A percentile compares a stretch with the other conserved stretches of the same genome.
Conservation (phyloP, 2,329 filamentous ascomycete genomes). For the Monosporascus sp. region DNA sequence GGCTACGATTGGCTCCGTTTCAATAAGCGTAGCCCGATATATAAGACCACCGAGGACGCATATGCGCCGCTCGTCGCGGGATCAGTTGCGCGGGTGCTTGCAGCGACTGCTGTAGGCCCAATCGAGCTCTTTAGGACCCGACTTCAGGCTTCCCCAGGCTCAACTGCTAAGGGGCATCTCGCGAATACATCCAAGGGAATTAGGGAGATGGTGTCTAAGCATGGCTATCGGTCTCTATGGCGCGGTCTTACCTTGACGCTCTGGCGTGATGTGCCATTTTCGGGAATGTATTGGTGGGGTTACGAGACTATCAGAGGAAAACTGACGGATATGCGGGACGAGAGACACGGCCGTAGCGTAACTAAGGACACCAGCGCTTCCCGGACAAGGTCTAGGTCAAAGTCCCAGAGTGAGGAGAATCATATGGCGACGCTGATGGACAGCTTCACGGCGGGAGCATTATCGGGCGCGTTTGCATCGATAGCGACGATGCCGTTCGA, state of each 20-base stretch:
- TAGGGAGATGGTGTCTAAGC: conserved; percentile 68
- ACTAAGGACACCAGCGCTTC: conserved; percentile 29
- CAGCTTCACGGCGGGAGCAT: conserved; percentile 80
- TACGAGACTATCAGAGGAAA: conserved; percentile 78
- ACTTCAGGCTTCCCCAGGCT: conserved; percentile 70
- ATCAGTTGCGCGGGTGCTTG: conserved; percentile 68
- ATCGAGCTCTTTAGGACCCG: conserved; percentile 93
- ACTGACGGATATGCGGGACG: conserved; percentile 64
- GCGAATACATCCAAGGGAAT: conserved; percentile 72
- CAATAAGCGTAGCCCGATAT: conserved; percentile 67
- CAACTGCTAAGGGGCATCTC: conserved; percentile 63
- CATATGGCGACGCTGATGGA: conserved; percentile 76
- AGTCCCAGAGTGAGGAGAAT: conserved; percentile 61
- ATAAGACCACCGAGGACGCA: conserved; percentile 55
- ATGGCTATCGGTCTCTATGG: conserved; percentile 83
- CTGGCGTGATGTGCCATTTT: conserved; percentile 97
- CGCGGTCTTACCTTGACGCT: conserved; percentile 83
- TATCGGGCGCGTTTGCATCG: conserved; percentile 79
- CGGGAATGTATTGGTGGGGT: conserved; percentile 95
- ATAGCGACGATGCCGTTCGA: conserved; percentile 93
- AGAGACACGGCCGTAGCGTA: conserved; percentile 37
- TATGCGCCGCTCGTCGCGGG: conserved; percentile 80
- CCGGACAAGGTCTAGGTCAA: conserved; percentile 40
- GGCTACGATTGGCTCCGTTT: conserved; percentile 93
- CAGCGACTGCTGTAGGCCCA: conserved; percentile 78